A percentile compares a stretch with the other conserved stretches of the same genome.
These are phyloP conservation scores for Cladophialophora immunda DNA, from an alignment of 2,329 filamentous ascomycete genomes.

Conservation along the genomic window DNA sequence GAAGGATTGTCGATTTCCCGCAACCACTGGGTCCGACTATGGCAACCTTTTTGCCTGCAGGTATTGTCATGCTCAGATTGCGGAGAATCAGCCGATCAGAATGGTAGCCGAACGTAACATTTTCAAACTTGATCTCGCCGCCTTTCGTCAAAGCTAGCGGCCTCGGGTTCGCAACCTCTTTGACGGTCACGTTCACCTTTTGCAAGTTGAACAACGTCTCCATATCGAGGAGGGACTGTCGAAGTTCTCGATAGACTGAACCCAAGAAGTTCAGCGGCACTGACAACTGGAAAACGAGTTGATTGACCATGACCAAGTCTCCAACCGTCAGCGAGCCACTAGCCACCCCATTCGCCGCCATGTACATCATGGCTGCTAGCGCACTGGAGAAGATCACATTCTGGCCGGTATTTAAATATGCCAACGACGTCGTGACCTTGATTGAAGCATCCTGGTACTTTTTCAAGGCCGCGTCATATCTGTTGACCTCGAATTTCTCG, in stretches of 20 bases:
- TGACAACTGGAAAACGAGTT: conserved; percentile 96
- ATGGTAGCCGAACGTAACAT: conserved; percentile 93
- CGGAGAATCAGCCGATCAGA: conserved; percentile 85
- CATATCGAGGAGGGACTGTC: conserved; percentile 96
- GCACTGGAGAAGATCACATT: conserved; percentile 97
- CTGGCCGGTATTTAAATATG: conserved; percentile 92
- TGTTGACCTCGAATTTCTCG: conserved; percentile 88
- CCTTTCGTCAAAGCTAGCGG: conserved; percentile 76
- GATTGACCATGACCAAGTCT: conserved; percentile 98
- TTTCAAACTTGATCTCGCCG: conserved; percentile 92
- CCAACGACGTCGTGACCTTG: conserved; percentile 92
- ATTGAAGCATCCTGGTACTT: conserved; percentile 94
- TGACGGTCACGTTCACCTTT: conserved; percentile 90
- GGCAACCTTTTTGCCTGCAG: conserved; percentile 93
- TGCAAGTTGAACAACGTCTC: conserved; percentile 97
- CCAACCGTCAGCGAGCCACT: conserved; percentile 84
- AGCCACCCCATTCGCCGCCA: conserved; percentile 89
- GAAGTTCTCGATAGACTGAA: conserved; percentile 94
- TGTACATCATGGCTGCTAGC: conserved; percentile 97
- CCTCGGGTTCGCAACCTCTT: conserved; percentile 77
- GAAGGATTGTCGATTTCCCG: conserved; percentile 92
- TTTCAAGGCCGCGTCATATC: conserved; percentile 86
- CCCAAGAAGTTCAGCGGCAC: conserved; percentile 97
- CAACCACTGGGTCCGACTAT: conserved; percentile 95
- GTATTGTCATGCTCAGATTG: conserved; percentile 86